Percentiles rank a stretch among this genome's conserved stretches.
Conservation (phyloP, 495 filamentous ascomycete species). For the Pyrenula massariospora region DNA sequence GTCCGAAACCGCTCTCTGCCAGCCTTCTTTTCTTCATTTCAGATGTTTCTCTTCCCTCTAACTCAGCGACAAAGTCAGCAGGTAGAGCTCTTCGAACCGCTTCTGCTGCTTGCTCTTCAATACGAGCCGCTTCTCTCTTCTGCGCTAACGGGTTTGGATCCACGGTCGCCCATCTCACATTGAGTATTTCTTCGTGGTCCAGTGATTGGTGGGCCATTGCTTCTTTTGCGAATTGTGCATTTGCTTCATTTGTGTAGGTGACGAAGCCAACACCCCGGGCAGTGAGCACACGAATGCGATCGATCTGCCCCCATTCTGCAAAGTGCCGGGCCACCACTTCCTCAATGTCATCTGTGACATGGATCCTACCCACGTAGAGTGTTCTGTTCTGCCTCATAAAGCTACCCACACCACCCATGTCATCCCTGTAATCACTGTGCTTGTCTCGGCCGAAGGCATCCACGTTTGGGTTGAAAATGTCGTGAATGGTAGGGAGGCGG, state of each 20-base stretch:
- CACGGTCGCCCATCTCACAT: constrained; percentile 92
- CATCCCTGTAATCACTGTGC: constrained; percentile 76
- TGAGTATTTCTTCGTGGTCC: constrained; percentile 84
- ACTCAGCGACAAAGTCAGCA: constrained; percentile 80
- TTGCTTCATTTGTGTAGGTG: constrained; percentile 76
- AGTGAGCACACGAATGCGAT: constrained; percentile 83
- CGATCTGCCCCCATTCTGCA: constrained; percentile 85
- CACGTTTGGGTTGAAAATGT: constrained; percentile 78
- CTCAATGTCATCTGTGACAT: constrained; percentile 95
- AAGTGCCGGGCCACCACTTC: constrained; percentile 93
- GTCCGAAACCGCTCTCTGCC: constrained; percentile 79
- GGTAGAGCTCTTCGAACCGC: constrained; percentile 87
- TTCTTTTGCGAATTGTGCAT: constrained; percentile 82
- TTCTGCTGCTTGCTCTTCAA: constrained; percentile 98
- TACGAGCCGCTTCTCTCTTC: constrained; percentile 74
- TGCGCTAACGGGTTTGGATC: constrained; percentile 95
- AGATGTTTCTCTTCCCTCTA: constrained; percentile 73
- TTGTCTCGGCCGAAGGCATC: constrained; percentile 93
- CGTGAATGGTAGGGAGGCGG: constrained; percentile 67
- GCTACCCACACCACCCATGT: constrained; percentile 90
- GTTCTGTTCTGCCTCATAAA: constrained; percentile 90
- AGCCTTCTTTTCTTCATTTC: constrained; percentile 78
- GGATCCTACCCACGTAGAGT: constrained; percentile 83
- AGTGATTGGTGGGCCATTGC: constrained; percentile 82
- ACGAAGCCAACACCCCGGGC: constrained; percentile 83